Evolutionary conservation across 306 rosid species (phyloP).

Genomic region (Neltuma alba): DNA sequence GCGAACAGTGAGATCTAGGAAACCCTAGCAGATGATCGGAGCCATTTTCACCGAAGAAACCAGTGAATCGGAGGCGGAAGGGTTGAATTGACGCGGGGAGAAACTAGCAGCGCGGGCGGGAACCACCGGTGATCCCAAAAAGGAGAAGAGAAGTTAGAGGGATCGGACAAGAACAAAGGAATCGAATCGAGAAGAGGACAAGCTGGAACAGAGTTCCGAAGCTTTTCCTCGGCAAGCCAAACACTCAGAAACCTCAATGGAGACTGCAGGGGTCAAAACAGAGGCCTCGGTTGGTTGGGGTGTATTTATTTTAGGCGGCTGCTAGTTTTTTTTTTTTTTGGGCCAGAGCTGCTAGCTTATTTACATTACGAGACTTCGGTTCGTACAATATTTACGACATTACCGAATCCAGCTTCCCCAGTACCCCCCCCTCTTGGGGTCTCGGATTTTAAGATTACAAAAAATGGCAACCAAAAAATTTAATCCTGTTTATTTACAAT

Average conservation of each 20-base stretch:
- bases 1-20: constrained; percentile 21
- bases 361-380: not conserved
- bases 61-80: constrained; percentile 35
- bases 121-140: constrained; percentile 29
- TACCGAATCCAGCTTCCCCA: not conserved
- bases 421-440: not conserved
- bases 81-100: constrained; percentile 43
- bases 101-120: not conserved
- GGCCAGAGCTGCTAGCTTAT: not conserved
- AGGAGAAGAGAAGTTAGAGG: too few relatives aligned
- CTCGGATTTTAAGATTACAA: not conserved
- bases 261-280: not conserved
- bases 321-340: not conserved
- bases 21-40: constrained; percentile 46
- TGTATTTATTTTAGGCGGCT: not conserved
- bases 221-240: not conserved
- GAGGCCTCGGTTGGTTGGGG: not conserved
- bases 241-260: not conserved
- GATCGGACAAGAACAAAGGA: not conserved
- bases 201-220: not conserved
- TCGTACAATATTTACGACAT: not conserved
- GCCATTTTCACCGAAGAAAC: constrained; percentile 46
- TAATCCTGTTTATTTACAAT: too few relatives aligned
- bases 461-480: too few relatives aligned
- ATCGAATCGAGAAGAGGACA: not conserved